Percentiles rank a stretch among this genome's conserved stretches.
Conservation (phyloP, 331 rosid genomes). For the Prunus yedoensis region DNA sequence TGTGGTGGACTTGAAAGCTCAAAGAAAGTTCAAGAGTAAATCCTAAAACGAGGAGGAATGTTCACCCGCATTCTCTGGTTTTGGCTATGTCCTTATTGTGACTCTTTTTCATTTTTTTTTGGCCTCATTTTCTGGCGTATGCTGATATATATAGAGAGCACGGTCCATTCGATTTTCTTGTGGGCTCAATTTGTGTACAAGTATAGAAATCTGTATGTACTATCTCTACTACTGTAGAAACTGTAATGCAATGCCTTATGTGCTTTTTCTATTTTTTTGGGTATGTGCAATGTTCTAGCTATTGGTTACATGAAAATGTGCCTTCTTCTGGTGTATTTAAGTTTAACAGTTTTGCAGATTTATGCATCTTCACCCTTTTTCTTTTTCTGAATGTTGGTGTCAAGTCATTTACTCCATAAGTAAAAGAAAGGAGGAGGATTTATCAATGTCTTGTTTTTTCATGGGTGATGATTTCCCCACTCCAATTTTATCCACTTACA, state of each 20-base stretch:
- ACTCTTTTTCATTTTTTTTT: too few species aligned
- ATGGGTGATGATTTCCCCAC: too few species aligned
- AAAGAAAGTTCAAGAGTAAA: slow-evolving; percentile 55
- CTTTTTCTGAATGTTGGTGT: neutral
- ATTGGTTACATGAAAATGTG: neutral
- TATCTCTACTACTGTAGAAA: slow-evolving; percentile 15
- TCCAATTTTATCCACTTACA: too few species aligned
- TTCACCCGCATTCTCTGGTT: neutral
- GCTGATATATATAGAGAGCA: neutral
- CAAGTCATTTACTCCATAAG: too few species aligned
- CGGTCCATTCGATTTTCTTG: slow-evolving; percentile 16
- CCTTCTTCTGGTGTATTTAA: neutral
- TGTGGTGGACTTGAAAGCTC: slow-evolving; percentile 60
- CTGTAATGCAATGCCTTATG: slow-evolving; percentile 19
- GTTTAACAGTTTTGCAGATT: neutral
- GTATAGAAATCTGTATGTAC: slow-evolving; percentile 33
- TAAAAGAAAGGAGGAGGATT: too few species aligned
- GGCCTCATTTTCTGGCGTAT: too few species aligned
- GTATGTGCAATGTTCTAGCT: neutral
- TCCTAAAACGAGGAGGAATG: slow-evolving; percentile 17
- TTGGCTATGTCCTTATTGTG: neutral
- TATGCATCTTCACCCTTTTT: neutral
- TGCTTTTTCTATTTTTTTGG: slow-evolving; percentile 6
- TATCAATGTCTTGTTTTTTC: too few species aligned
- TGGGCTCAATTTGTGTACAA: slow-evolving; percentile 23